These are phyloP conservation scores for Mycena albidolilacea DNA, from an alignment of 768 basidiomycete species.

Conservation along the genomic window DNA sequence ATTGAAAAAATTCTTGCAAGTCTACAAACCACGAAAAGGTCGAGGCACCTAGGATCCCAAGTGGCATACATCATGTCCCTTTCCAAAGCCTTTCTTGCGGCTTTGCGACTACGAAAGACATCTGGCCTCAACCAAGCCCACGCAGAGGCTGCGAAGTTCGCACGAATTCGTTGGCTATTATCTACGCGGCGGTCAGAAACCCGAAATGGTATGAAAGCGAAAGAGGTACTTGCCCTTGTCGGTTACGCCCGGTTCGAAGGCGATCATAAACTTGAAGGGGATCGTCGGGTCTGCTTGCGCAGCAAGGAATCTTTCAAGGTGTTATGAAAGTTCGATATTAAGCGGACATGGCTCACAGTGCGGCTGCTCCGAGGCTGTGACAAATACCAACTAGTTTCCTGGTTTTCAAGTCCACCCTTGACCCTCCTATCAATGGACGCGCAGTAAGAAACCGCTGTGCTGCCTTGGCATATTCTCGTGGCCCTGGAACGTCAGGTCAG, in stretches of 20 bases:
- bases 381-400: constrained; percentile 26
- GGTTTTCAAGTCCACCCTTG: background rate
- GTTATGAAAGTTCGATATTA: no score
- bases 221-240: background rate
- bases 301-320: constrained; percentile 7
- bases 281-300: constrained; percentile 14
- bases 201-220: no score
- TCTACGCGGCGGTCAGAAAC: background rate
- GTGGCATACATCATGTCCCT: constrained; percentile 8
- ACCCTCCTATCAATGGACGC: background rate
- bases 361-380: constrained; percentile 20
- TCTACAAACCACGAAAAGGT: constrained; percentile 19
- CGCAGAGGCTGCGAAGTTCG: constrained; percentile 13
- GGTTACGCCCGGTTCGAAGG: constrained; percentile 27
- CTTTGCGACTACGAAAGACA: constrained; percentile 24
- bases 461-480: constrained; percentile 20
- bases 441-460: constrained; percentile 15
- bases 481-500: constrained; percentile 4
- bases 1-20: background rate
- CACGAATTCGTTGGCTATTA: background rate
- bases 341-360: constrained; percentile 2
- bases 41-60: constrained; percentile 22
- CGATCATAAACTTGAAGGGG: constrained; percentile 27
- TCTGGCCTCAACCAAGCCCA: constrained; percentile 24
- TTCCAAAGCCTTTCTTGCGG: constrained; percentile 8